phyloP scores from a whole-genome alignment of 2,329 filamentous ascomycete genomes.

The Lasiodiplodia gonubiensis region DNA sequence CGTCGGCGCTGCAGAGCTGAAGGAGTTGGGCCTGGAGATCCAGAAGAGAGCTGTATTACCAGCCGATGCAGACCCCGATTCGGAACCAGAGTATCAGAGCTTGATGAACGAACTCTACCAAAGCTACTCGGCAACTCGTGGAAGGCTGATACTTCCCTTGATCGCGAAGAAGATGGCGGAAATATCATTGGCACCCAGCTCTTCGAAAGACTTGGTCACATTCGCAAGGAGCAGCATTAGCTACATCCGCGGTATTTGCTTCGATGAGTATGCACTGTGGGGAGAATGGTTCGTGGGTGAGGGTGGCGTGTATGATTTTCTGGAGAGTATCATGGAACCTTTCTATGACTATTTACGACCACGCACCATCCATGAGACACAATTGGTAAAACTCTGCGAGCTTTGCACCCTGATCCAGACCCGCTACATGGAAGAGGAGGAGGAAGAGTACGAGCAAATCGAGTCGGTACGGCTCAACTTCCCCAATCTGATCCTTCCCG shows the following conservation, averaged over 20 bases:
- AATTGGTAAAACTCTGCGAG: constrained; percentile 70
- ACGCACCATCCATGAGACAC: constrained; percentile 69
- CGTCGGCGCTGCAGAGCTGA: constrained; percentile 68
- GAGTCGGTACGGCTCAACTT: constrained; percentile 65
- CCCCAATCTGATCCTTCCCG: constrained; percentile 65
- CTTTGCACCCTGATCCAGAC: constrained; percentile 70
- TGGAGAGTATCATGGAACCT: constrained; percentile 71
- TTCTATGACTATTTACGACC: constrained; percentile 70
- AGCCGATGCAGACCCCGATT: constrained; percentile 62
- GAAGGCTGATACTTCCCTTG: constrained; percentile 65
- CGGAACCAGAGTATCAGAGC: constrained; percentile 69
- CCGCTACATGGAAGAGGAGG: constrained; percentile 64
- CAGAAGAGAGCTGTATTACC: constrained; percentile 68
- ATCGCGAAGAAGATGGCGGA: constrained; percentile 66
- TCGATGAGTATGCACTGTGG: constrained; percentile 72
- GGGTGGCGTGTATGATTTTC: constrained; percentile 67
- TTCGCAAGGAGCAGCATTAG: constrained; percentile 70
- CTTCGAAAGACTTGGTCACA: constrained; percentile 66
- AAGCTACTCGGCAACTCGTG: constrained; percentile 65
- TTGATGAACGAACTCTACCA: constrained; percentile 69
- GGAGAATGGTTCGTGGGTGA: constrained; percentile 70
- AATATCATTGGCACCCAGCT: constrained; percentile 63
- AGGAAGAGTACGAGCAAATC: constrained; percentile 57
- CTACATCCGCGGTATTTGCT: constrained; percentile 68
- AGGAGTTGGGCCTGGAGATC: constrained; percentile 69